Percentiles rank a stretch among this genome's conserved stretches.
Conservation (phyloP, 352 stramenopile species). For the Pythium aristosporum region DNA sequence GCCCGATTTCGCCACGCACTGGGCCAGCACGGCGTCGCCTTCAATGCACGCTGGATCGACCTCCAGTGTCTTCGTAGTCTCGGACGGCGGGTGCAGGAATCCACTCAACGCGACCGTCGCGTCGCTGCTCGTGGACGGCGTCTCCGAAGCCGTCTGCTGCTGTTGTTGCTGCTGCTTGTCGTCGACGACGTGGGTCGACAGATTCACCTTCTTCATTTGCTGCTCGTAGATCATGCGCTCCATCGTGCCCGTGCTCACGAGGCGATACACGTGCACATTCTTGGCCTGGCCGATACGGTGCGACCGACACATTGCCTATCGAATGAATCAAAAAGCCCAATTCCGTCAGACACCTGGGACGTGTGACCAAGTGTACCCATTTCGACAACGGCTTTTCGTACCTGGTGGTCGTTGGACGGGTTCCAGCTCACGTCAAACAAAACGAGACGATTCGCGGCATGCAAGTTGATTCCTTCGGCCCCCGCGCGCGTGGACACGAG, state of each 20-base stretch:
- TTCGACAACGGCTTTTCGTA: slow-evolving; percentile 11
- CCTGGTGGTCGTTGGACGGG: slow-evolving; percentile 88
- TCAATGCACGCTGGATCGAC: slow-evolving; percentile 40
- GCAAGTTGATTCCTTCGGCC: slow-evolving; percentile 88
- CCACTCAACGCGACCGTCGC: slow-evolving; percentile 40
- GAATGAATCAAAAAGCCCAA: slow-evolving; percentile 4
- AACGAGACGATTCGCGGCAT: slow-evolving; percentile 88
- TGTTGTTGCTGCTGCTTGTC: slow-evolving; percentile 27
- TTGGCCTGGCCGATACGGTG: slow-evolving; percentile 90
- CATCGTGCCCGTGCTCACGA: slow-evolving; percentile 91
- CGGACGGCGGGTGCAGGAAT: slow-evolving; percentile 52
- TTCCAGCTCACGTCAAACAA: slow-evolving; percentile 93
- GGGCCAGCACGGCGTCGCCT: slow-evolving; percentile 57
- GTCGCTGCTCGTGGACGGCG: background rate
- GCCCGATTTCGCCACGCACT: slow-evolving; percentile 53
- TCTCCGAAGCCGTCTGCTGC: slow-evolving; percentile 1
- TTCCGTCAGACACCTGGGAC: slow-evolving; percentile 11
- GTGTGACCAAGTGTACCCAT: background rate
- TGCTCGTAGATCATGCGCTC: slow-evolving; percentile 92
- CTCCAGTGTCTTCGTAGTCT: slow-evolving; percentile 32
- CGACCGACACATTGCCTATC: slow-evolving; percentile 90
- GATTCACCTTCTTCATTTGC: slow-evolving; percentile 85
- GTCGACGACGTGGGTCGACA: slow-evolving; percentile 78
- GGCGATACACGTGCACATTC: slow-evolving; percentile 90
- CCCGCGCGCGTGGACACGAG: slow-evolving; percentile 79